These are phyloP conservation scores for Hypoxylon sp. DNA, from an alignment of 2,329 filamentous ascomycete species.

Conservation along the genomic window DNA sequence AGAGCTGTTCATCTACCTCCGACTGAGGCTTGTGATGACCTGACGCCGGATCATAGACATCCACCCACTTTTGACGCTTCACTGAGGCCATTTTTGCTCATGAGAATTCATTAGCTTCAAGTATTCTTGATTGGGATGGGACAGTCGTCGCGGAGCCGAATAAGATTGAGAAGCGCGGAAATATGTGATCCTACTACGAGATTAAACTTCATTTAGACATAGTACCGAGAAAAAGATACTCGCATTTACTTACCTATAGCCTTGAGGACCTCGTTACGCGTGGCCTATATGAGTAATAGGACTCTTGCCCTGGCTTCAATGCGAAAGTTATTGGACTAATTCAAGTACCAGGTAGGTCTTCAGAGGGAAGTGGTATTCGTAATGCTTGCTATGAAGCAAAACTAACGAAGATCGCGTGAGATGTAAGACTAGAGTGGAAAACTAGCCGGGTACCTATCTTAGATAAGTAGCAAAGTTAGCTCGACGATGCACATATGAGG, in stretches of 20 bases:
- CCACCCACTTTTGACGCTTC: slow-evolving; percentile 20
- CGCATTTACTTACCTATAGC: slow-evolving; percentile 1
- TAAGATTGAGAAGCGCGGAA: background rate
- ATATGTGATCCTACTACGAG: background rate
- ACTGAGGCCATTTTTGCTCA: slow-evolving; percentile 6
- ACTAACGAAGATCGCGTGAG: background rate
- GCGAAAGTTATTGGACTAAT: background rate
- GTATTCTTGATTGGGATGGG: background rate
- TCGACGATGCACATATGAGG: background rate
- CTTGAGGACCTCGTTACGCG: background rate
- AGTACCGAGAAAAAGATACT: no score
- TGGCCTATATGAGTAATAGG: background rate
- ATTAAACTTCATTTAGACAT: background rate
- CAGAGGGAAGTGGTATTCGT: background rate
- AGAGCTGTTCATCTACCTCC: background rate
- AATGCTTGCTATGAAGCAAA: background rate
- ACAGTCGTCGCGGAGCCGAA: background rate
- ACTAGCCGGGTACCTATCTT: background rate
- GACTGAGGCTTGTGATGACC: slow-evolving; percentile 7
- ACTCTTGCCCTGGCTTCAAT: background rate
- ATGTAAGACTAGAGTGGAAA: background rate
- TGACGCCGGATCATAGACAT: slow-evolving; percentile 21
- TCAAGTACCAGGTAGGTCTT: background rate
- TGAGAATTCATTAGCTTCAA: slow-evolving; percentile 1
- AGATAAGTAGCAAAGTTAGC: background rate